These are phyloP conservation scores for Botrytis galanthina DNA, from an alignment of 2,329 filamentous ascomycete species.

Conservation along the genomic window DNA sequence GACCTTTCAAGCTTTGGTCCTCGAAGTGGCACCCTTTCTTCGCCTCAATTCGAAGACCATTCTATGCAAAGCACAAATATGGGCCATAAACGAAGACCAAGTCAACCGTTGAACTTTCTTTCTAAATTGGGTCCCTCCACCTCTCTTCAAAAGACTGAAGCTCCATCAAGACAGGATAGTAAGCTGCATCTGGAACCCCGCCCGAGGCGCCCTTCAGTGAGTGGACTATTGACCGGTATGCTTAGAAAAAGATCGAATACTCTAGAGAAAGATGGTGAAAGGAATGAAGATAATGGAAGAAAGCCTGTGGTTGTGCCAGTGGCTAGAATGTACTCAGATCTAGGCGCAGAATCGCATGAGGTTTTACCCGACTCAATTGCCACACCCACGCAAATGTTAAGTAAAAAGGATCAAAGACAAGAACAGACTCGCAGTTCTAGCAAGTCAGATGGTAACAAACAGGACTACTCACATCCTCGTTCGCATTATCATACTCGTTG, in stretches of 20 bases:
- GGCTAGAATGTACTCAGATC: slow-evolving; percentile 33
- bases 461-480: neutral
- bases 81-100: slow-evolving; percentile 5
- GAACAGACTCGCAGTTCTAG: neutral
- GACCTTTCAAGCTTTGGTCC: slow-evolving; percentile 12
- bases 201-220: slow-evolving; percentile 30
- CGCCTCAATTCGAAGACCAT: neutral
- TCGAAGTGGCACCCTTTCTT: slow-evolving; percentile 5
- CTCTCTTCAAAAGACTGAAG: slow-evolving; percentile 12
- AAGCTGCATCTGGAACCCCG: slow-evolving; percentile 14
- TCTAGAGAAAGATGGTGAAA: slow-evolving; percentile 23
- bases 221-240: slow-evolving; percentile 32
- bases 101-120: slow-evolving; percentile 20
- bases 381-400: neutral
- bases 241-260: slow-evolving; percentile 30
- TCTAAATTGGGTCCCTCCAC: slow-evolving; percentile 15
- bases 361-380: neutral
- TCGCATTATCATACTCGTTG: slow-evolving; percentile 25
- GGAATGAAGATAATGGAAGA: neutral
- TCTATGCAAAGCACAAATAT: neutral
- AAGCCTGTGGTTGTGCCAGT: slow-evolving; percentile 20
- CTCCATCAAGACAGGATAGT: slow-evolving; percentile 4
- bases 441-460: neutral
- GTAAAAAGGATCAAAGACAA: neutral
- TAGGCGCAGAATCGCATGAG: slow-evolving; percentile 22